A percentile compares a stretch with the other conserved stretches of the same genome.
Evolutionary conservation across 176 grass and related monocot genomes (phyloP).

Genomic region (sorghum (Sorghum bicolor)): DNA sequence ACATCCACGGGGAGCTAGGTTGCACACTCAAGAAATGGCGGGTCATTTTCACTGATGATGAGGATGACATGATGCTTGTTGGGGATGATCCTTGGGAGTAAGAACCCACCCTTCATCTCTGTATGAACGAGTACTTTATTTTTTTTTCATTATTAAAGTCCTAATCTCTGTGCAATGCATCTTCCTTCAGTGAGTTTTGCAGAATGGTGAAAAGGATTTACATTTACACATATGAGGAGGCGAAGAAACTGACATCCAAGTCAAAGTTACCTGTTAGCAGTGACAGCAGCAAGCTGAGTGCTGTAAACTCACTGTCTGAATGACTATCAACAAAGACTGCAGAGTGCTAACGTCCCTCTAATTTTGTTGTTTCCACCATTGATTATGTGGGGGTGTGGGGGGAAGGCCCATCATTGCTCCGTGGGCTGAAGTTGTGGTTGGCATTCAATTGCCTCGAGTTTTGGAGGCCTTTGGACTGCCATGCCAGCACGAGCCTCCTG

Average conservation of each 20-base stretch:
- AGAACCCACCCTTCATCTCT: conserved; percentile 8
- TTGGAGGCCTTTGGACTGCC: conserved; percentile 22
- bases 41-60: conserved; percentile 77
- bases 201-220: conserved; percentile 76
- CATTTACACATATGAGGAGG: conserved; percentile 80
- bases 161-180: conserved; percentile 16
- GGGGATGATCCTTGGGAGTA: conserved; percentile 99
- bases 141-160: neutral
- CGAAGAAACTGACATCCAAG: conserved; percentile 61
- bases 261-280: conserved; percentile 29
- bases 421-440: neutral
- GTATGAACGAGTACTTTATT: neutral
- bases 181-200: conserved; percentile 81
- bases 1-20: conserved; percentile 60
- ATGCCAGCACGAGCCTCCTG: conserved; percentile 12
- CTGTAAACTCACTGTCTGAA: conserved; percentile 33
- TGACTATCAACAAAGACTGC: conserved; percentile 27
- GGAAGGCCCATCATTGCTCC: conserved; percentile 1
- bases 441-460: conserved; percentile 7
- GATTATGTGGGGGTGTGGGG: conserved; percentile 8
- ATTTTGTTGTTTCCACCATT: conserved; percentile 14
- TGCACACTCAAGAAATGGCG: conserved; percentile 62
- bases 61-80: conserved; percentile 94
- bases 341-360: conserved; percentile 28
- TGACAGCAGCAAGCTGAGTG: conserved; percentile 32